Evolutionary conservation across 1,139 yeast species (phyloP), one percentile per base, ranked within the genome.

Genomic region (Yamadazyma oceani): DNA sequence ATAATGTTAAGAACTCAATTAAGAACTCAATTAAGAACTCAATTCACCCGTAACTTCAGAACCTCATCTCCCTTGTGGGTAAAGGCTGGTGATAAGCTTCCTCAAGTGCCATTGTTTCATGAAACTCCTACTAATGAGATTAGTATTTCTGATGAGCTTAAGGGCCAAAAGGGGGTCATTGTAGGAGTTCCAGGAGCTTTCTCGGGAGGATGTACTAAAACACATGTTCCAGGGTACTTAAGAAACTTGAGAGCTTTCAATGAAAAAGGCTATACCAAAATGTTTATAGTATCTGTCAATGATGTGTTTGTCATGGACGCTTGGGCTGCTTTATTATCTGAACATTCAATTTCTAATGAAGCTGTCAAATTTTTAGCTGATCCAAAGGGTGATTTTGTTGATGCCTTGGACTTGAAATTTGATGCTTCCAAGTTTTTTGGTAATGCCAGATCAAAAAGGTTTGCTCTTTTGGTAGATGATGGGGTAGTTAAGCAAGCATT

Each of bases 161-260:
- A 65, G 14, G 38, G 48, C 17, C 80, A 82, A 31, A 82, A 80
- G 56, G 66, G 79, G 30, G 57, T 88, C 28, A 64, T 88, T 38
- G 74, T 88, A 35, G 95, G 95, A 37, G 87, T 88, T 31, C 96
- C 96, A 32, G 96, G 96, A 15, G 96, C 96, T 0, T 88, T 83
- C 56, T 83, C 95, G 2, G 90, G 95, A 32, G 94, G 88, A 1
- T 88, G 96, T 60, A 73, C 90, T 23, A 78, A 82, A 15, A 62
- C 75, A 23, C 95, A 86, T 55, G 76, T 88, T 35, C 96, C 96
- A 5, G 95, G 92, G 4, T 88, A 78, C 61, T 58, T 86, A 51
- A 65, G 68, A 43, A 58, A 71, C 36, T 58, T 73, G 39, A 57
- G 67, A 9, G 68, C 73, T 17, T 80, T 88, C 56, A 67, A 74